Evolutionary conservation across 768 basidiomycete genomes (phyloP).

Genomic region (Termitomyces sp.): DNA sequence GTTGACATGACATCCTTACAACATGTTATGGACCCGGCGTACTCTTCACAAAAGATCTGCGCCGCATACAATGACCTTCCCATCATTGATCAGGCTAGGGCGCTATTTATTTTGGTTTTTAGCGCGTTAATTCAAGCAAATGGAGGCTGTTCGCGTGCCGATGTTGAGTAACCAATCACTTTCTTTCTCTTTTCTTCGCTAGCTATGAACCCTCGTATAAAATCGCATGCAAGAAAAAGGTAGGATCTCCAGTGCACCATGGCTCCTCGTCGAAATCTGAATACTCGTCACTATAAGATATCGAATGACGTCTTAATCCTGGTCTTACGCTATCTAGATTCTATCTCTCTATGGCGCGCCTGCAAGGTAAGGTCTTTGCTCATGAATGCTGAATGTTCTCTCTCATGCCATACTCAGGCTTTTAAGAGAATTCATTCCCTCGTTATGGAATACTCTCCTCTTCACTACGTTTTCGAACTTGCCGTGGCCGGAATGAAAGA

Average conservation of each 20-base stretch:
- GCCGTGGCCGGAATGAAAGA: slow-evolving; percentile 46
- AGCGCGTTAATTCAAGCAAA: slow-evolving; percentile 35
- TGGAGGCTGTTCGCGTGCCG: slow-evolving; percentile 36
- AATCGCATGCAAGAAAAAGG: slow-evolving; percentile 28
- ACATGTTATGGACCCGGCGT: slow-evolving; percentile 29
- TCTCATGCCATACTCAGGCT: slow-evolving; percentile 25
- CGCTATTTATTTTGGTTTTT: slow-evolving; percentile 33
- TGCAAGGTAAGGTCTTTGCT: slow-evolving; percentile 32
- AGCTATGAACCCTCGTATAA: slow-evolving; percentile 36
- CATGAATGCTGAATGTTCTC: background rate
- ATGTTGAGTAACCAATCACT: slow-evolving; percentile 36
- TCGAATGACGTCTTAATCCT: slow-evolving; percentile 46
- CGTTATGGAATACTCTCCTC: slow-evolving; percentile 39
- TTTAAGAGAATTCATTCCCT: slow-evolving; percentile 39
- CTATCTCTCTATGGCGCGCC: slow-evolving; percentile 39
- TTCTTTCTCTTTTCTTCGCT: slow-evolving; percentile 37
- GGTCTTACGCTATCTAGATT: slow-evolving; percentile 44
- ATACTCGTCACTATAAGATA: slow-evolving; percentile 39
- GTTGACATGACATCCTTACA: slow-evolving; percentile 54
- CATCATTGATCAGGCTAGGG: slow-evolving; percentile 39
- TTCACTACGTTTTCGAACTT: slow-evolving; percentile 46
- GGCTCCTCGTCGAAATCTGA: slow-evolving; percentile 38
- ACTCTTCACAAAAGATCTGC: slow-evolving; percentile 43
- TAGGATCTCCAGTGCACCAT: slow-evolving; percentile 31
- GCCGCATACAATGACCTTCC: slow-evolving; percentile 40